Evolutionary conservation across 164 flowering plant genomes (phyloP), one percentile per base, ranked within the genome.

Genomic region (Amborella trichopoda): DNA sequence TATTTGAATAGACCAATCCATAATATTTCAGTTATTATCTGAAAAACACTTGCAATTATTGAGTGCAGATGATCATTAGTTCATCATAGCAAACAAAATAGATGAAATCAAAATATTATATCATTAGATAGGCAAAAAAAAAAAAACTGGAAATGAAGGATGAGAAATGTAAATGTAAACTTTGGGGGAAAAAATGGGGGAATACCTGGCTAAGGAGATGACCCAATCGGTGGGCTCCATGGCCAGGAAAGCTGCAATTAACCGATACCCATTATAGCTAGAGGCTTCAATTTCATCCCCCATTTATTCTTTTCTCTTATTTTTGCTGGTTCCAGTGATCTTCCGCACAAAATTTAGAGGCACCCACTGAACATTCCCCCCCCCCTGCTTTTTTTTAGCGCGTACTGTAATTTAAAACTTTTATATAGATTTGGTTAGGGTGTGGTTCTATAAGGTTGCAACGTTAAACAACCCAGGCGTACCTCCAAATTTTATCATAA

Each of bases 161-260:
- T 33, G n/a, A 21, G 10, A 2, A 5, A 16, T 21, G 19, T 43
- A 17, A 18, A 11, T 16, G 14, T 36, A 24, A 0, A 24, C 5
- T 17, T 14, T 34, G 19, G 19, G 18, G 3, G 30, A 16, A 19
- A n/a, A 16, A 26, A 21, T 9, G 26, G 22, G 25, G 8, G 8
- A 42, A 17, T 25, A 77, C 96, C 81, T 63, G 14, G 93, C 78
- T 3, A 78, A 40, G 50, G 72, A 58, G 52, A 87, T 42, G 27
- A 91, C 55, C 53, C 46, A 55, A 19, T 73, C 69, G 3, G 78
- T 40, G 19, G 99, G 78, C 53, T 91, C 99, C 96, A 81, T 76
- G 45, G 96, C 76, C 44, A 82, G 77, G 44, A 81, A 80, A 23
- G 95, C 96, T 4, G 90, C 70, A 50, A 81, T n/a, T 37, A 82